Percentiles rank a stretch among this genome's conserved stretches.
phyloP scores from a whole-genome alignment of 495 filamentous ascomycete species.

The Endocarpon pusillum region DNA sequence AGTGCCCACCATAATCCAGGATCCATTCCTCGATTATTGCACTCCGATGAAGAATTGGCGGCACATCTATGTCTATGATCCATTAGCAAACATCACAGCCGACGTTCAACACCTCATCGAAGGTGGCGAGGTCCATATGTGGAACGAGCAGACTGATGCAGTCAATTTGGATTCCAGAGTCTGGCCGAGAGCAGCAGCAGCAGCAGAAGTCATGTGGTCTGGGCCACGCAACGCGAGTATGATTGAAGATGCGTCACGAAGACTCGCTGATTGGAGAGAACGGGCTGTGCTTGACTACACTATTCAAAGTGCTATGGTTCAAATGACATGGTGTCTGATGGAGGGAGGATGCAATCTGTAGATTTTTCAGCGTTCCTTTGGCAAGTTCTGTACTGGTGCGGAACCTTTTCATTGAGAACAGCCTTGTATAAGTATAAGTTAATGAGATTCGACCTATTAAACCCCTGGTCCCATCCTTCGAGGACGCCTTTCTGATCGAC shows the following conservation, averaged over 20 bases:
- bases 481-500: no score
- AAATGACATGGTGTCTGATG: conserved; percentile 1
- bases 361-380: background rate
- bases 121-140: conserved; percentile 61
- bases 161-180: conserved; percentile 49
- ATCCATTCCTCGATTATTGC: conserved; percentile 63
- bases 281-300: background rate
- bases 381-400: background rate
- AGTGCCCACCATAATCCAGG: conserved; percentile 5
- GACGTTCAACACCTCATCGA: conserved; percentile 45
- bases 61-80: conserved; percentile 62
- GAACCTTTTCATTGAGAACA: no score
- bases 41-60: conserved; percentile 56
- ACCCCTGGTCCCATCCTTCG: no score
- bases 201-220: conserved; percentile 62
- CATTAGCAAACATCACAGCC: conserved; percentile 37
- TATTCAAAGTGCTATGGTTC: background rate
- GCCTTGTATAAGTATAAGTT: no score
- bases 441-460: no score
- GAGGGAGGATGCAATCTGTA: conserved; percentile 1
- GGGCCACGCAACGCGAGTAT: conserved; percentile 80
- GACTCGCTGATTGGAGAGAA: conserved; percentile 55
- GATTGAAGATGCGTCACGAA: conserved; percentile 55
- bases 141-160: conserved; percentile 62
- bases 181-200: conserved; percentile 62